phyloP scores from a whole-genome alignment of 2,329 filamentous ascomycete species.

The Sporothrix protearum region DNA sequence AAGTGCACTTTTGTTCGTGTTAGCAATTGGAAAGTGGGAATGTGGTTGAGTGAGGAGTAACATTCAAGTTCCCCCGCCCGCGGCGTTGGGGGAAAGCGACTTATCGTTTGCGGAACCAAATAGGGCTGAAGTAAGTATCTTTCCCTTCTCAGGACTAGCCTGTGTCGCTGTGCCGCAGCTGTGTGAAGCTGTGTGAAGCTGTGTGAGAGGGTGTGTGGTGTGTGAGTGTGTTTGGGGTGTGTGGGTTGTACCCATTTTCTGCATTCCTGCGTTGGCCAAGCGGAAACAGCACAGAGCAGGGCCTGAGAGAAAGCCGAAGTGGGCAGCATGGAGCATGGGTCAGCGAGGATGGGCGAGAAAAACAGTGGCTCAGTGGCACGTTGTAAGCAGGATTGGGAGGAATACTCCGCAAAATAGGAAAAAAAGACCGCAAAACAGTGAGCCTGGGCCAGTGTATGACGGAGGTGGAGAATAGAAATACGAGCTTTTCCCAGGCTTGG shows the following conservation, averaged over 20 bases:
- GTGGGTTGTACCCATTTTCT: constrained; percentile 1
- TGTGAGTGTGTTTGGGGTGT: background rate
- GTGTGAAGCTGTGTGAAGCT: background rate
- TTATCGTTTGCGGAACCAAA: constrained; percentile 12
- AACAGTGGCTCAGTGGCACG: background rate
- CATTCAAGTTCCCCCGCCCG: background rate
- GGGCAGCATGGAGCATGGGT: background rate
- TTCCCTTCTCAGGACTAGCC: background rate
- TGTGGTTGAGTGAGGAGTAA: background rate
- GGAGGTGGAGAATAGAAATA: constrained; percentile 11
- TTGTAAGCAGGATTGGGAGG: background rate
- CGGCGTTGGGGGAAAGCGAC: constrained; percentile 8
- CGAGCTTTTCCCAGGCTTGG: constrained; percentile 10
- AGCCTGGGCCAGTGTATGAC: constrained; percentile 13
- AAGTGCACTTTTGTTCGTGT: background rate
- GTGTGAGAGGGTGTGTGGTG: background rate
- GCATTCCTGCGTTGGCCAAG: constrained; percentile 4
- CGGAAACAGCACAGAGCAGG: background rate
- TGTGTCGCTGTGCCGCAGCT: background rate
- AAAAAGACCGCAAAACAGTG: background rate
- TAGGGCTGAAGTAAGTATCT: constrained; percentile 21
- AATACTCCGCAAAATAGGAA: background rate
- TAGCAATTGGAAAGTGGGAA: background rate
- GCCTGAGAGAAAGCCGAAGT: background rate
- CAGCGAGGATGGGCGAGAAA: background rate